Evolutionary conservation across 352 stramenopile genomes (phyloP).

Genomic region (Pythium scleroteichum): DNA sequence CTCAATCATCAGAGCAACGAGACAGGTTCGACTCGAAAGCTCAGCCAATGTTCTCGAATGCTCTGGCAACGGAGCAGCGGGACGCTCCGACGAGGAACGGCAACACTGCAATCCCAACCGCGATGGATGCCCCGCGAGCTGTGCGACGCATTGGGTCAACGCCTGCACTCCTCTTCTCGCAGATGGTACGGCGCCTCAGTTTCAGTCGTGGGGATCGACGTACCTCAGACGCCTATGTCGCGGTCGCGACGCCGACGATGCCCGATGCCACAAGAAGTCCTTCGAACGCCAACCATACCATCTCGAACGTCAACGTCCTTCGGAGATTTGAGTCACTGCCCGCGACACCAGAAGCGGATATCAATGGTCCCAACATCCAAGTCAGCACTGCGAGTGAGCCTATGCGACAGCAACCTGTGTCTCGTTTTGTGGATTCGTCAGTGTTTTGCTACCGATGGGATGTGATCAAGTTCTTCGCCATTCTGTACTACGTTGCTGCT

Average conservation of each 20-base stretch:
- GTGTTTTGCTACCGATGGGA: constrained; percentile 34
- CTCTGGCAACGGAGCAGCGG: background rate
- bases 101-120: too few relatives aligned
- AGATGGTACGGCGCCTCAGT: constrained; percentile 11
- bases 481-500: constrained; percentile 31
- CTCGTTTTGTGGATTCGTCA: constrained; percentile 26
- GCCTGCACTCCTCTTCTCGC: constrained; percentile 13
- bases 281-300: background rate
- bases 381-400: too few relatives aligned
- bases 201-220: background rate
- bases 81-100: background rate
- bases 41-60: background rate
- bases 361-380: background rate
- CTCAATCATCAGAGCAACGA: constrained; percentile 1
- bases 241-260: constrained; percentile 3
- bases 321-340: constrained; percentile 17
- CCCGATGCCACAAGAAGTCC: background rate
- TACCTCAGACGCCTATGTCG: constrained; percentile 13
- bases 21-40: constrained; percentile 4
- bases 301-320: constrained; percentile 4
- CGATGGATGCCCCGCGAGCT: background rate
- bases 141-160: constrained; percentile 20
- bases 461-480: constrained; percentile 31
- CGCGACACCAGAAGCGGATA: background rate
- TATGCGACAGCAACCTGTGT: too few relatives aligned